Evolutionary conservation across 495 filamentous ascomycete species (phyloP).

Genomic region (Xylaria castorea): DNA sequence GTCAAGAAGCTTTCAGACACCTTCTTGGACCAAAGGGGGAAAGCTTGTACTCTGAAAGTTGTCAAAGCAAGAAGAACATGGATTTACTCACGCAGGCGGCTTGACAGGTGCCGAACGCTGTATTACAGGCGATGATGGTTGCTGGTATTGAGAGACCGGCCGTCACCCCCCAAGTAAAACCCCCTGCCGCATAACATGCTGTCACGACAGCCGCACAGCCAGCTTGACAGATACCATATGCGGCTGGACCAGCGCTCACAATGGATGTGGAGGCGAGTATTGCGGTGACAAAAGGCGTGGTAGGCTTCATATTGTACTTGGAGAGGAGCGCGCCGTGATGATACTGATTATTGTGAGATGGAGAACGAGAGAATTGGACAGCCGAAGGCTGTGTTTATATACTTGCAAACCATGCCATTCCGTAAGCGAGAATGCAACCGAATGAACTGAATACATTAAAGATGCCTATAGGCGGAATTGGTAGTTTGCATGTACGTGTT

Average conservation of each 20-base stretch:
- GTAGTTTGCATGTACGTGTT: background rate
- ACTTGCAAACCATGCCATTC: background rate
- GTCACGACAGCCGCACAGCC: constrained; percentile 57
- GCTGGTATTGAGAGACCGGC: constrained; percentile 48
- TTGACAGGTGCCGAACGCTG: constrained; percentile 57
- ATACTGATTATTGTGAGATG: background rate
- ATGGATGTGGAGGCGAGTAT: constrained; percentile 9
- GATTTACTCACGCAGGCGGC: constrained; percentile 44
- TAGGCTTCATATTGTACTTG: constrained; percentile 23
- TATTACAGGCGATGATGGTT: constrained; percentile 53
- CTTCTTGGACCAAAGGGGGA: background rate
- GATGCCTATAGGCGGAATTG: background rate
- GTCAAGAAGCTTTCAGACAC: background rate
- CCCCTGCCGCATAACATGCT: constrained; percentile 61
- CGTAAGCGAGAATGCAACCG: background rate
- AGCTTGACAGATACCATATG: constrained; percentile 58
- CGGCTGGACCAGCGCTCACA: constrained; percentile 44
- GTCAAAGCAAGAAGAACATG: background rate
- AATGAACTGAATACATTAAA: background rate
- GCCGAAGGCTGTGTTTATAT: background rate
- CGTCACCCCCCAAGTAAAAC: constrained; percentile 55
- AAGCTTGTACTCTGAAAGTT: background rate
- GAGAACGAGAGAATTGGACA: background rate
- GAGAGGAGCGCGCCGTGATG: background rate
- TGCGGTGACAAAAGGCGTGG: constrained; percentile 14